Evolutionary conservation across 306 rosid species (phyloP).

Genomic region (Cucurbita ficifolia): DNA sequence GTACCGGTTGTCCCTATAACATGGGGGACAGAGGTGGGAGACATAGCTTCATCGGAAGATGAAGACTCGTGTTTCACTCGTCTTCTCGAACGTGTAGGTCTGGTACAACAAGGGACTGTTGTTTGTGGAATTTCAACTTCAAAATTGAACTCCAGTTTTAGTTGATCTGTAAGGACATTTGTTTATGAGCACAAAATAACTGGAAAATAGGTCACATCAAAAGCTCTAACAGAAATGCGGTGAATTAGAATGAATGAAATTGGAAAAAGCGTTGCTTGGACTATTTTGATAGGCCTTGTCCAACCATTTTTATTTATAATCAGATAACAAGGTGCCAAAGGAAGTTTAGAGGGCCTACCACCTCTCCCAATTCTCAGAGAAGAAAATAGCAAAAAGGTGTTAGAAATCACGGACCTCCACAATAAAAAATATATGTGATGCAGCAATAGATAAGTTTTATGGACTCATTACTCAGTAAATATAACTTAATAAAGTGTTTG

Average conservation of each 20-base stretch:
- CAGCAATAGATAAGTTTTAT: not conserved
- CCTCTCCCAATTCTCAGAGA: no score
- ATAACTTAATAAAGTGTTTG: not conserved
- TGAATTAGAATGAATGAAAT: not conserved
- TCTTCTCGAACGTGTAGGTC: slow-evolving; percentile 41
- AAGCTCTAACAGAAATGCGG: not conserved
- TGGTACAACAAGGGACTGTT: slow-evolving; percentile 38
- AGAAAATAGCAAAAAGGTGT: no score
- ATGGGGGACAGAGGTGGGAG: slow-evolving; percentile 42
- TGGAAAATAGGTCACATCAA: not conserved
- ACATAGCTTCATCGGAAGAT: slow-evolving; percentile 55
- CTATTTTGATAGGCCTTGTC: not conserved
- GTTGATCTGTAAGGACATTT: slow-evolving; percentile 10
- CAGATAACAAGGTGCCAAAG: no score
- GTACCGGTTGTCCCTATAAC: slow-evolving; percentile 15
- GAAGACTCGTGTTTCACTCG: slow-evolving; percentile 43
- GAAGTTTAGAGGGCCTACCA: no score
- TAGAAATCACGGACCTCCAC: no score
- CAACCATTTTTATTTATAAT: no score
- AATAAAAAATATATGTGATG: not conserved
- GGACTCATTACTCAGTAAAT: not conserved
- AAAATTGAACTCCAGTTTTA: slow-evolving; percentile 29
- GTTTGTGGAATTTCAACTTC: slow-evolving; percentile 45
- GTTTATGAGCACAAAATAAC: not conserved
- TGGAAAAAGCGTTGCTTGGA: not conserved